Percentiles rank a stretch among this genome's conserved stretches.
Conservation (phyloP, 2,329 filamentous ascomycete genomes). For the Ceratocystis colombiana region DNA sequence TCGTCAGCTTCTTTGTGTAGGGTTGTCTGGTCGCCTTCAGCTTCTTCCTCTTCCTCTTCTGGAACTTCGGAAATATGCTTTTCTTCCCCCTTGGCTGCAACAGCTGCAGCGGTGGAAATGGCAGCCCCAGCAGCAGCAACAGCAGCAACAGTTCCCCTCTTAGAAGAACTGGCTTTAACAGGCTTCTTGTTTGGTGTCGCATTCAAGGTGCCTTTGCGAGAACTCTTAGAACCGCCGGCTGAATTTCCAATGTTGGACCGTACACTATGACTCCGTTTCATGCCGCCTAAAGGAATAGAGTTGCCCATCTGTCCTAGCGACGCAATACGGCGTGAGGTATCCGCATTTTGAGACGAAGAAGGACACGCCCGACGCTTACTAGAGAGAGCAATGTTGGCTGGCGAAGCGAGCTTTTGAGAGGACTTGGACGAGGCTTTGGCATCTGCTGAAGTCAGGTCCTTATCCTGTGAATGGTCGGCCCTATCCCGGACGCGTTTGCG, state of each 20-base stretch:
- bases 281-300: constrained; percentile 53
- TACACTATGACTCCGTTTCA: constrained; percentile 71
- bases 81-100: constrained; percentile 2
- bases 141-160: constrained; percentile 20
- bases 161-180: constrained; percentile 14
- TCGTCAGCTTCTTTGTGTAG: constrained; percentile 40
- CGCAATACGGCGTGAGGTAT: constrained; percentile 57
- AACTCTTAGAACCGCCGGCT: constrained; percentile 32
- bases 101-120: background rate
- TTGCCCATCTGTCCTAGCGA: constrained; percentile 83
- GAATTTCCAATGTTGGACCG: constrained; percentile 35
- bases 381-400: constrained; percentile 46
- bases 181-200: constrained; percentile 38
- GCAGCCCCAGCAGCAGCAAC: constrained; percentile 12
- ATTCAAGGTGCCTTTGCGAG: constrained; percentile 62
- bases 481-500: constrained; percentile 43
- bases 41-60: constrained; percentile 22
- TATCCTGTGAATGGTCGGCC: constrained; percentile 11
- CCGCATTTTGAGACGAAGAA: constrained; percentile 29
- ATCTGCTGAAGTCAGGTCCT: constrained; percentile 25
- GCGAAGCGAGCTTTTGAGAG: constrained; percentile 28
- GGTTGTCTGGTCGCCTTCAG: constrained; percentile 40
- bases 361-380: constrained; percentile 41
- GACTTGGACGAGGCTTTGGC: constrained; percentile 21
- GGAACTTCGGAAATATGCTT: constrained; percentile 1